These are phyloP conservation scores for Wickerhamiella shivajii DNA, from an alignment of 805 yeast genomes.

Conservation along the genomic window DNA sequence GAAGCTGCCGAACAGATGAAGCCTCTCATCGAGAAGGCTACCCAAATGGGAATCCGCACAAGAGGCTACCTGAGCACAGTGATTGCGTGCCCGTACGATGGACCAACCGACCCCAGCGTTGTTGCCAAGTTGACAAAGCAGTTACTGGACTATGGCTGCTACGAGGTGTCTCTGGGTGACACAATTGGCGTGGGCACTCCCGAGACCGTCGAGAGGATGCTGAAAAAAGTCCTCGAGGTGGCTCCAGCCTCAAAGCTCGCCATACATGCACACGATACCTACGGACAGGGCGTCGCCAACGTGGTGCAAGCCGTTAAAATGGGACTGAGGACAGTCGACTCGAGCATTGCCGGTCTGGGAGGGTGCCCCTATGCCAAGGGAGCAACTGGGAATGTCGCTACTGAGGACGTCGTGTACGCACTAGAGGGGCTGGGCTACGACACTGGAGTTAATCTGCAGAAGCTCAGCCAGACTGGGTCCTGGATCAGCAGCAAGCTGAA, in stretches of 20 bases:
- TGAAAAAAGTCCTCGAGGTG: constrained; percentile 15
- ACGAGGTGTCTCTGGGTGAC: constrained; percentile 24
- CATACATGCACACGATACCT: constrained; percentile 24
- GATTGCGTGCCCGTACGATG: constrained; percentile 24
- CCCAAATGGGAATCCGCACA: constrained; percentile 15
- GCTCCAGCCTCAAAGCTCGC: constrained; percentile 19
- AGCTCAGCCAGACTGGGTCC: constrained; percentile 18
- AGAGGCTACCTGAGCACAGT: constrained; percentile 24
- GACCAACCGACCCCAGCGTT: constrained; percentile 19
- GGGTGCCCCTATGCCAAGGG: constrained; percentile 27
- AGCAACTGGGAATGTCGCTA: constrained; percentile 23
- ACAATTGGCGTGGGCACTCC: constrained; percentile 25
- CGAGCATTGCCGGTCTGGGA: constrained; percentile 23
- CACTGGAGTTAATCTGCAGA: constrained; percentile 20
- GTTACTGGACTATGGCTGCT: constrained; percentile 22
- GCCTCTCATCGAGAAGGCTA: constrained; percentile 17
- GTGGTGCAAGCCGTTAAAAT: constrained; percentile 21
- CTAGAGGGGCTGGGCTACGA: constrained; percentile 21
- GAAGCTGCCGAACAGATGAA: constrained; percentile 18
- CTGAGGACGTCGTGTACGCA: constrained; percentile 23
- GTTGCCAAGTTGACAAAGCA: constrained; percentile 20
- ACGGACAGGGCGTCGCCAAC: constrained; percentile 25
- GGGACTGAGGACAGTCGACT: constrained; percentile 22
- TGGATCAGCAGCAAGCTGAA: constrained; percentile 19
- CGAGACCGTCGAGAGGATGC: constrained; percentile 17